Evolutionary conservation across 768 basidiomycete species (phyloP), one percentile per base, ranked within the genome.

Genomic region (Suillus hirtellus): DNA sequence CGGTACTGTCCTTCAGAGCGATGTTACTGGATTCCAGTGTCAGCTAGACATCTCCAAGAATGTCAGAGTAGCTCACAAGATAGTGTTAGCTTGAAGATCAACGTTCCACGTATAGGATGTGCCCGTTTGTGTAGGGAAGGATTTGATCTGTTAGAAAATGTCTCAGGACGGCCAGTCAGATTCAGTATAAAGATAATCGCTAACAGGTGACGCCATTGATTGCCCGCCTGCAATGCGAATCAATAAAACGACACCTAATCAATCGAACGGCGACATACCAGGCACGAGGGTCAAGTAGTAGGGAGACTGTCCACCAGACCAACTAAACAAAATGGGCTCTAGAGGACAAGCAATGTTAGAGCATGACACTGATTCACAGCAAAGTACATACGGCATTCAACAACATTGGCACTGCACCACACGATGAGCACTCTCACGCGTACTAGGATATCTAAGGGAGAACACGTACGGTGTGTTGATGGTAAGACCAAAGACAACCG

Each of bases 391-490:
- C 88, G 73, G 67, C 89, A 91, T 64, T 77, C 69, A 1, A 82
- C 80, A 14, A 81, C 74, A 59, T 60, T 73, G 27, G 70, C 2
- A 34, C 86, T 86, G 34, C 10, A 27, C 4, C 42, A 19, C 8
- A 27, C 1, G 6, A 34, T 67, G 40, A 66, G 49, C 17, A 2
- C 14, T 9, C 15, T 21, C 17, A 7, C 24, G 27, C 54, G 62
- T 53, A 58, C 40, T 70, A 70, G 53, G 11, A 5, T 4, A 35
- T 21, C 46, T 4, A 17, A 63, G 19, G 58, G 15, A 63, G 15
- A 59, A 65, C 46, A 82, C 89, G 66, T 70, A 90, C 89, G 89
- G 86, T 1, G 89, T 88, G 73, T 91, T 85, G 70, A 92, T 76
- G n/a, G 80, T 85, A 70, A 88, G 68, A 58, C 66, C 82, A 66